Evolutionary conservation across 2,329 filamentous ascomycete species (phyloP).

Genomic region (Trematosphaeria pertusa): DNA sequence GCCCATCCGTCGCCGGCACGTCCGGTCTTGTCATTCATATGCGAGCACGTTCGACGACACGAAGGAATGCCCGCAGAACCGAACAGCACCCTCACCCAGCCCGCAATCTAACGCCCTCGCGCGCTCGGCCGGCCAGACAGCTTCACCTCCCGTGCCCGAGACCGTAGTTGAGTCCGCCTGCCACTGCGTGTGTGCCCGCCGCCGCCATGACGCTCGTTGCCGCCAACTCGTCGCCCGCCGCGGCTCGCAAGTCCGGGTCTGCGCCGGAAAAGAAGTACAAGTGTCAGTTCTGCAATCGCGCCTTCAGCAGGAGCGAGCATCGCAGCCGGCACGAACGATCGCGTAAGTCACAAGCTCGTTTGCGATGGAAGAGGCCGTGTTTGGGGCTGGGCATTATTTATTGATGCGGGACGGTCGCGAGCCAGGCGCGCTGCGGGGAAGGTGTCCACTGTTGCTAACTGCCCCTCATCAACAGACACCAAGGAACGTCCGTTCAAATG

Average conservation of each 20-base stretch:
- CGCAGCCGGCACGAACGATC: conserved; percentile 95
- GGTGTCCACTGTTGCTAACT: conserved; percentile 40
- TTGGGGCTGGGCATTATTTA: conserved; percentile 30
- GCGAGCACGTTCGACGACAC: conserved; percentile 30
- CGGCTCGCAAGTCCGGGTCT: conserved; percentile 73
- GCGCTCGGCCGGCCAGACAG: conserved; percentile 39
- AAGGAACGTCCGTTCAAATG: conserved; percentile 99
- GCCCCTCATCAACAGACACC: conserved; percentile 71
- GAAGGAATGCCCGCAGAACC: conserved; percentile 28
- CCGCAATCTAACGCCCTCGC: conserved; percentile 47
- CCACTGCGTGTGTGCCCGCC: conserved; percentile 66
- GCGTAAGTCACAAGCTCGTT: conserved; percentile 71
- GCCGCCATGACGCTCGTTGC: conserved; percentile 69
- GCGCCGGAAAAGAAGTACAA: conserved; percentile 98
- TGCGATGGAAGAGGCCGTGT: conserved; percentile 32
- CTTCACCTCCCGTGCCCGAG: conserved; percentile 22
- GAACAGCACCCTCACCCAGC: conserved; percentile 27
- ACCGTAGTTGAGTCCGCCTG: conserved; percentile 1
- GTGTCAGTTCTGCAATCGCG: conserved; percentile 97
- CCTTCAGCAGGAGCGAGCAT: conserved; percentile 97
- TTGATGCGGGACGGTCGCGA: conserved; percentile 43
- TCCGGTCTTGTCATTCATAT: conserved; percentile 32
- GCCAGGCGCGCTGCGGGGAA: conserved; percentile 44
- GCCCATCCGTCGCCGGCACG: conserved; percentile 24
- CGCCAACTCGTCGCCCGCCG: conserved; percentile 70